These are phyloP conservation scores for Symbiodinium pilosum DNA, from an alignment of 73 alveolate species.

Conservation along the genomic window DNA sequence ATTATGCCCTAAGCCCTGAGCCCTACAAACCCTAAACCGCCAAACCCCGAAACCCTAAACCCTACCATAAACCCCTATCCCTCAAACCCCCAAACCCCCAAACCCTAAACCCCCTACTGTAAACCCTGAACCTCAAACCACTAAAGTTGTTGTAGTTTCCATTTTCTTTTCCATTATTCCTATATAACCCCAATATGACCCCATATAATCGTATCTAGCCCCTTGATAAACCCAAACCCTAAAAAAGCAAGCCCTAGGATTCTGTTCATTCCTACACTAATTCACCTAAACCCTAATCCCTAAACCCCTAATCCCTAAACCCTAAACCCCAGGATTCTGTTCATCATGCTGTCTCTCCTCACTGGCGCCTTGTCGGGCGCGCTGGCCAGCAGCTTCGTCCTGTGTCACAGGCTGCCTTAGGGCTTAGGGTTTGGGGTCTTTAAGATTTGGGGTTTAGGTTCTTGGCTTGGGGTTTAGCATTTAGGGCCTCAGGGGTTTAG, in stretches of 20 bases:
- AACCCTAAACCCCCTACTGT: constrained; percentile 12
- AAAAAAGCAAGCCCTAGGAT: constrained; percentile 14
- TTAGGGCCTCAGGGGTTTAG: no score
- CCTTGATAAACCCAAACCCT: background rate
- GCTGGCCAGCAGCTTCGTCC: constrained; percentile 62
- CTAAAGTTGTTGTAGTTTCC: no score
- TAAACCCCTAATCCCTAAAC: background rate
- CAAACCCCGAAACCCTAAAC: background rate
- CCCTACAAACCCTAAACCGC: no score
- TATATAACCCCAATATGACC: no score
- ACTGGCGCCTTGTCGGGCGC: constrained; percentile 81
- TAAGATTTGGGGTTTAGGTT: no score
- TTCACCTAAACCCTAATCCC: background rate
- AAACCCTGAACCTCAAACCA: no score
- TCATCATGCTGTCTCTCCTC: constrained; percentile 23
- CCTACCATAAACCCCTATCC: background rate
- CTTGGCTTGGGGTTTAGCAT: no score
- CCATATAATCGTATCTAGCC: no score
- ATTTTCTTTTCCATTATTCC: no score
- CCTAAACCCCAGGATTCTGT: constrained; percentile 46
- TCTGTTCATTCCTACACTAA: no score
- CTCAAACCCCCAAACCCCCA: background rate
- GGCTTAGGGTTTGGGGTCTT: background rate
- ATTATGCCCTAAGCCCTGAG: no score
- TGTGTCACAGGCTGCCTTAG: constrained; percentile 49